Base-by-base conservation (phyloP, 805 yeast genomes). In the Saccharomycopsis sp. region DNA sequence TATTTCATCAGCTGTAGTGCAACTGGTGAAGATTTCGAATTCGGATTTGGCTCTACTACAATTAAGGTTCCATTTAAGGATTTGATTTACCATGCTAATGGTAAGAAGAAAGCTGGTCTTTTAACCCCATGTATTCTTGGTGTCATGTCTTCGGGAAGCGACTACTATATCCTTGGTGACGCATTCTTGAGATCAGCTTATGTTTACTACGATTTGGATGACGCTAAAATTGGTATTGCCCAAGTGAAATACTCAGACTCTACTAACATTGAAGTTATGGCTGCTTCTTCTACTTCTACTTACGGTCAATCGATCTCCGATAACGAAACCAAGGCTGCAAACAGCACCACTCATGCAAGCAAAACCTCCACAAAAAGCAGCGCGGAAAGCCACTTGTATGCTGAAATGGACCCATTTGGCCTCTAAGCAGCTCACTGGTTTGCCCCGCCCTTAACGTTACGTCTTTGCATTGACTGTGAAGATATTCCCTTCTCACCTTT, bases 151-250 rank as follows among this genome's bases (percentile, higher is more conserved):
- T 64, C 73, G 3, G 72, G 70, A 35, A 71, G 69, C 57, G 72
- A 72, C 34, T 61, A 69, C 3, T 69, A 74, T 59, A 75, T 77
- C 8, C 68, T 82, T 19, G 88, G 87, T 56, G 85, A 81, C 66
- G 71, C 78, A 3, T 79, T 84, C 69, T 67, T 84, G 62, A 73
- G 80, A 61, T 69, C 77, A 35, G 81, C 80, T 1, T 83, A 83
- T 64, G 73, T 78, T 47, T 84, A 81, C 53, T 84, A 75, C 61
- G 85, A 83, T 67, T 66, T 82, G 52, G 83, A 77, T 38, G 70
- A 72, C 44, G 63, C 69, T 25, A 72, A 74, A 57, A 65, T 80
- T 34, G 77, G 76, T 1, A 52, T 81, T 14, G 84, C 82, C 3
- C 80, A 77, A 60, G 84, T 77, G 1, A 72, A 70, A 52, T 68